Evolutionary conservation across 495 filamentous ascomycete genomes (phyloP).

Genomic region (Neurospora sp.): DNA sequence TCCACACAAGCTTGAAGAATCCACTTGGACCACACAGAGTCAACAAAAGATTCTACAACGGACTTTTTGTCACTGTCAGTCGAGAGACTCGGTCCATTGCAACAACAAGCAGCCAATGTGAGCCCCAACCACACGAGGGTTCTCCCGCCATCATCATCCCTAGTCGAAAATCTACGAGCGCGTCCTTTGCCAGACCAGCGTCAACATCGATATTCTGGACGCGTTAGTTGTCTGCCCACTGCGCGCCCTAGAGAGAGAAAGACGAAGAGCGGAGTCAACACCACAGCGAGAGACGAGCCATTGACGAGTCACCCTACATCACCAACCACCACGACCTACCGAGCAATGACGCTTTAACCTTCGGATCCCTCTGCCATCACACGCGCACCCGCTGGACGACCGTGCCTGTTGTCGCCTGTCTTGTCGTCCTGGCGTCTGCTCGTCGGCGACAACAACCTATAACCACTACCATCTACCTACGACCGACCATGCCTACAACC

Average conservation of each 20-base stretch:
- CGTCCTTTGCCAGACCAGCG: neutral
- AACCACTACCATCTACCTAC: neutral
- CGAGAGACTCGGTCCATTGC: neutral
- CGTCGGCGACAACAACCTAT: neutral
- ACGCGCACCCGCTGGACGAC: neutral
- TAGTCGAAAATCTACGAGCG: neutral
- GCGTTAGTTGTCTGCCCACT: neutral
- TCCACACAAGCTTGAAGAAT: neutral
- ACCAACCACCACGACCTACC: neutral
- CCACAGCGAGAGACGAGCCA: neutral
- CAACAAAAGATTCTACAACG: neutral
- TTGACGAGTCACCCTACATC: neutral
- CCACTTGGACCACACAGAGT: neutral
- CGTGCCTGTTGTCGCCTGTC: neutral
- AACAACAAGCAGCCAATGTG: neutral
- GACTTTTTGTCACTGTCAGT: neutral
- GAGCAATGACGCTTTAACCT: neutral
- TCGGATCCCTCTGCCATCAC: neutral
- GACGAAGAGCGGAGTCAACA: neutral
- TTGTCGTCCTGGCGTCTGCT: neutral
- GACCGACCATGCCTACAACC: slow-evolving; percentile 40
- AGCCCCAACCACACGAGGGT: neutral
- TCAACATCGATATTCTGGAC: neutral
- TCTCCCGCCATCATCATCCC: neutral
- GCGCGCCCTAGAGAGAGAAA: neutral